Base-by-base conservation (phyloP, 768 basidiomycete genomes). In the Pleurotus tuoliensis region DNA sequence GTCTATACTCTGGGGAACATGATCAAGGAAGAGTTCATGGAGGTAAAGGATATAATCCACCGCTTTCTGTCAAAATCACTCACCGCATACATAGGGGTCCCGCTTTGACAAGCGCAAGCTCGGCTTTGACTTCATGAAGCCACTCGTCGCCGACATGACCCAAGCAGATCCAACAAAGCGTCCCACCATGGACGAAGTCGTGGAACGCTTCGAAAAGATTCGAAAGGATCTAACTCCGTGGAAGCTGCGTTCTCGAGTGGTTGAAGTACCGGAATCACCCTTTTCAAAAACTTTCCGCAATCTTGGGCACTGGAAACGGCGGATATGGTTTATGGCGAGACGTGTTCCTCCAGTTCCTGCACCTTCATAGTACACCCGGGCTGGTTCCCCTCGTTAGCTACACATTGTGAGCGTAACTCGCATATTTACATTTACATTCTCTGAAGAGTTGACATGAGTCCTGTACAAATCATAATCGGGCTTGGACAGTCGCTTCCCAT, bases 1-100 rank as follows among this genome's bases (percentile, higher is more conserved):
- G 58, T 76, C 11, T 76, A 73, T 57, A 71, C 68, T 13, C 43
- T 76, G 1, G 72, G 70, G 0, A 73, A 73, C 37, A 15, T 68
- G 5, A 66, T 72, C 39, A 61, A 38, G 8, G 39, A 60, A 38
- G 43, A 44, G 15, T 58, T 63, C 9, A 41, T 58, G 2, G 54
- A 60, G 18, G 57, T 64, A 45, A 30, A 5, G 24, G 24, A 24
- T 24, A 24, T 24, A 24, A 24, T 24, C 24, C 24, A 24, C 47
- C 25, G 18, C 18, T 46, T 46, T 13, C 12, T 24, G 20, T 24
- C 25, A 49, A 24, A 30, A 44, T 44, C 13, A 16, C 7, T 44
- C 30, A 34, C 25, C 15, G 9, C 15, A 4, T 50, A 5, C 38
- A 4, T 20, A 56, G 47, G 44, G 47, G 0, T 56, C 55, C 5